Evolutionary conservation across 176 grass and related monocot genomes (phyloP), one percentile per base, ranked within the genome.

Genomic region (Ensete glaucum): DNA sequence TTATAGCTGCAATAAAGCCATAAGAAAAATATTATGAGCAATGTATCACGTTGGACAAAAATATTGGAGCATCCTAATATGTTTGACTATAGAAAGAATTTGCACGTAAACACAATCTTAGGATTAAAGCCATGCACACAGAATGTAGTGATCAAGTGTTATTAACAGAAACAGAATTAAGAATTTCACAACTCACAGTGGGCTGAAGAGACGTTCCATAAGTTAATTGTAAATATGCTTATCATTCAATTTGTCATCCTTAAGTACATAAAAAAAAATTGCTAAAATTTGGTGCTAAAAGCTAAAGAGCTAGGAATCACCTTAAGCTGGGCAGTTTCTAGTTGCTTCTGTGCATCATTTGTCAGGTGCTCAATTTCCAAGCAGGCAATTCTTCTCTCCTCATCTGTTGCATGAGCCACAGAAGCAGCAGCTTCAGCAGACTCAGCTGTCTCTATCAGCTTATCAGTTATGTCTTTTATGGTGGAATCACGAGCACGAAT

Each of bases 401-500:
- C 96, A 78, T 95, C 96, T 71, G 94, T 83, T 69, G 84, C 72
- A 84, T 88, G 84, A 67, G 91, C 95, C 74, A 91, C 95, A 34
- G 90, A 78, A 62, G 88, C 90, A 49, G 95, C 95, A 60, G 85
- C 84, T 87, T 95, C 86, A 15, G 91, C 91, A 78, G 91, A 86
- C 82, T 87, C 88, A 49, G 86, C 96, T 62, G 96, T 95, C 76
- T 95, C 90, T 73, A 91, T 90, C 78, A 99, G 74, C 78, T 89
- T 99, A 25, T 99, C 88, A 69, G 90, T 88, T 62, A 95, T 88
- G 77, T 91, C 96, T 79, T 83, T 91, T 62, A 99, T 99, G 6
- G 88, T 89, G 79, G 86, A 75, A 75, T 99, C 91, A 58, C 96
- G 88, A 73, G 90, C 81, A 62, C 85, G 86, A 21, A 99, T 75